Percentiles rank a stretch among this genome's conserved stretches.
Conservation (phyloP, 2,329 filamentous ascomycete genomes). For the Cercospora zeina region DNA sequence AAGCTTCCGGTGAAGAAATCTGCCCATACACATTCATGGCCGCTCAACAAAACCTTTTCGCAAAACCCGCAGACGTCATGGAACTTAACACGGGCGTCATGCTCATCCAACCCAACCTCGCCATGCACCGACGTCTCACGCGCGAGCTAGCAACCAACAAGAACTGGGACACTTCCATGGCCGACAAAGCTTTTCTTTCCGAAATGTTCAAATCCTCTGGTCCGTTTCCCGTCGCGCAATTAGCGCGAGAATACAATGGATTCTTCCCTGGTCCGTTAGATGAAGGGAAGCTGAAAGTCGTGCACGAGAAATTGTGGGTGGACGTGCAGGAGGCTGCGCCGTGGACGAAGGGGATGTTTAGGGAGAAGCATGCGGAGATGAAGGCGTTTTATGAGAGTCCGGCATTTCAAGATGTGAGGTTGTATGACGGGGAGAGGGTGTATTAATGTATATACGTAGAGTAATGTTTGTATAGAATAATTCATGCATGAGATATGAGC, state of each 20-base stretch:
- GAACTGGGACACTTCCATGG: slow-evolving; percentile 28
- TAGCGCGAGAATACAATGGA: slow-evolving; percentile 27
- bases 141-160: slow-evolving; percentile 19
- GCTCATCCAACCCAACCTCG: slow-evolving; percentile 26
- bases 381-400: slow-evolving; percentile 24
- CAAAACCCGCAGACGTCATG: slow-evolving; percentile 10
- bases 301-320: slow-evolving; percentile 30
- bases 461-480: slow-evolving; percentile 5
- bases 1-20: slow-evolving; percentile 16
- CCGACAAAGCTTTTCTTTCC: slow-evolving; percentile 27
- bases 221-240: slow-evolving; percentile 20
- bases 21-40: slow-evolving; percentile 27
- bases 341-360: slow-evolving; percentile 24
- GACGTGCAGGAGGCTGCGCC: slow-evolving; percentile 11
- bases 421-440: slow-evolving; percentile 17
- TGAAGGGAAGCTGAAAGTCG: slow-evolving; percentile 23
- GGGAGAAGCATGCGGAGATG: slow-evolving; percentile 26
- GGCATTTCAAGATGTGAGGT: slow-evolving; percentile 16
- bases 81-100: slow-evolving; percentile 29
- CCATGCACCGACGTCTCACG: slow-evolving; percentile 27
- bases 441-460: slow-evolving; percentile 7
- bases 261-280: slow-evolving; percentile 24
- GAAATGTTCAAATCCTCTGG: slow-evolving; percentile 23
- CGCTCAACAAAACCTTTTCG: slow-evolving; percentile 18
- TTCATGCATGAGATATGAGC: not conserved